Conservation (phyloP, 495 filamentous ascomycete genomes). For the Aspergillus wentii region DNA sequence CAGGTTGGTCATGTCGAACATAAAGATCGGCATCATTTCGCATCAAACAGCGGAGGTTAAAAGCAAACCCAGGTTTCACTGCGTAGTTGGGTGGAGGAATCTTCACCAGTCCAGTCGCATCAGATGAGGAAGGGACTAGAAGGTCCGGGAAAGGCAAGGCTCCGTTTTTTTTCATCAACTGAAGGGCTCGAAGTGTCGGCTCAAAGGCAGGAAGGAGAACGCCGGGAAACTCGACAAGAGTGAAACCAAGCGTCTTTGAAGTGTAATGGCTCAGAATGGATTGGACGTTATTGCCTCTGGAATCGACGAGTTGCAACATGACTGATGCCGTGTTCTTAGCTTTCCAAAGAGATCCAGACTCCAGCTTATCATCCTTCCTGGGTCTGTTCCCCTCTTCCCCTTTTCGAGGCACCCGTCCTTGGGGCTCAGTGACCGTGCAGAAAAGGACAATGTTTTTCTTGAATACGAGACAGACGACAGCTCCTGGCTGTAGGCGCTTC, state of each 20-base stretch:
- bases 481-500: constrained; percentile 51
- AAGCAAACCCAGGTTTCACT: constrained; percentile 42
- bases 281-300: constrained; percentile 18
- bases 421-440: constrained; percentile 42
- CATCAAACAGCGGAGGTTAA: constrained; percentile 46
- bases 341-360: constrained; percentile 17
- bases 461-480: constrained; percentile 52
- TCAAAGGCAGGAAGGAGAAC: constrained; percentile 64
- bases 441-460: constrained; percentile 48
- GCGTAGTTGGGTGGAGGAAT: constrained; percentile 54
- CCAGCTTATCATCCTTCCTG: constrained; percentile 3
- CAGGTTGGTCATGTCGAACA: constrained; percentile 25
- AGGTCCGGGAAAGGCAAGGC: constrained; percentile 58
- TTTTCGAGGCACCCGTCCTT: too few species aligned
- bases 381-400: too few species aligned
- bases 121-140: constrained; percentile 36
- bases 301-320: constrained; percentile 10
- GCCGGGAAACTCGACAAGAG: constrained; percentile 65
- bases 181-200: constrained; percentile 59
- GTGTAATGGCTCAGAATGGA: constrained; percentile 20
- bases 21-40: constrained; percentile 23
- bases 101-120: constrained; percentile 5
- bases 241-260: not conserved
- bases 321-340: constrained; percentile 8
- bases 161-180: constrained; percentile 45